phyloP scores from a whole-genome alignment of 495 filamentous ascomycete species.

The Lepidopterella palustris region DNA sequence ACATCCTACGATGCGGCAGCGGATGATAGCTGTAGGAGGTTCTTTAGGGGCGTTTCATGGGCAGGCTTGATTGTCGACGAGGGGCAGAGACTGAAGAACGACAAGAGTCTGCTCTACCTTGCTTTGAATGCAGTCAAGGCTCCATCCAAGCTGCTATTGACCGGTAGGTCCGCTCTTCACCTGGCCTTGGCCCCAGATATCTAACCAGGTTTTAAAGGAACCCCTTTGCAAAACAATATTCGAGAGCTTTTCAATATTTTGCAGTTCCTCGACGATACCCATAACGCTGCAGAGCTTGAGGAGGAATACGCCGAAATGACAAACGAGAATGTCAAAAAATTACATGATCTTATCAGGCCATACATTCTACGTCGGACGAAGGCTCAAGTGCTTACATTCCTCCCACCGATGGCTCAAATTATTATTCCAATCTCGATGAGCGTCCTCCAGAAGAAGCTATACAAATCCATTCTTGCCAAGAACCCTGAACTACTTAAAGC shows the following conservation, averaged over 20 bases:
- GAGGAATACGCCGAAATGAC: slow-evolving; percentile 65
- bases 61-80: slow-evolving; percentile 89
- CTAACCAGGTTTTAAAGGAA: slow-evolving; percentile 32
- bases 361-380: slow-evolving; percentile 84
- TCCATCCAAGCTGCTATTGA: slow-evolving; percentile 76
- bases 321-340: slow-evolving; percentile 66
- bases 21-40: slow-evolving; percentile 54
- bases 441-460: slow-evolving; percentile 84
- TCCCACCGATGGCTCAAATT: slow-evolving; percentile 89
- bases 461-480: slow-evolving; percentile 85
- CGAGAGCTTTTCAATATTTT: slow-evolving; percentile 91
- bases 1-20: slow-evolving; percentile 88
- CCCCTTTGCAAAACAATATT: slow-evolving; percentile 91
- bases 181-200: not conserved
- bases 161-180: slow-evolving; percentile 38
- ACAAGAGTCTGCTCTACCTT: slow-evolving; percentile 72
- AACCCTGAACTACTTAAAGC: slow-evolving; percentile 84
- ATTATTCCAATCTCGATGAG: slow-evolving; percentile 93
- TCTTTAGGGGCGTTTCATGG: slow-evolving; percentile 70
- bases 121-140: slow-evolving; percentile 64
- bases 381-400: slow-evolving; percentile 75
- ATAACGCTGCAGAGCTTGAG: slow-evolving; percentile 67
- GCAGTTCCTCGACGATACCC: slow-evolving; percentile 73
- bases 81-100: slow-evolving; percentile 93
- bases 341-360: slow-evolving; percentile 81